Base-by-base conservation (phyloP, 305 asterid genomes). In the Fraxinus sp. region DNA sequence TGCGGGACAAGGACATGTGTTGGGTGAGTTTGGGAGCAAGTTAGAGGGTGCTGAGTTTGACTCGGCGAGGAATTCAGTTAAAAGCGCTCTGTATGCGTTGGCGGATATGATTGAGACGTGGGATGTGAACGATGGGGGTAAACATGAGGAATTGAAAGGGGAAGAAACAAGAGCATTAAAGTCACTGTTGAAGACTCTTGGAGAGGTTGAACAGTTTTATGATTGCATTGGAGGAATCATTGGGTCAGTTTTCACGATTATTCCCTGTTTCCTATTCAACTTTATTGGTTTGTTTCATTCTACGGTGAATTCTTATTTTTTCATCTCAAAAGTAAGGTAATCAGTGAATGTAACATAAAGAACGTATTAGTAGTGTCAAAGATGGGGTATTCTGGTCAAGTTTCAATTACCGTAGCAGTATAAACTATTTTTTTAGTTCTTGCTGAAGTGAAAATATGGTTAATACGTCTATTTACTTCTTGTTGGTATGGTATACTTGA, bases 191-290 rank as follows among this genome's bases (percentile, higher is more conserved):
- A 93, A 90, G 87, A 90, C 89, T 88, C 94, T 96, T 30, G 93
- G 90, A 55, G 97, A 96, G 71, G 91, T 93, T 35, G 99, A 96
- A 87, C 90, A 86, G 82, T 94, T 96, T 86, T 96, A 94, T 86
- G 96, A 96, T 78, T 94, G 97, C 87, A 93, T 96, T 84, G 98
- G 99, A 81, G 99, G 99, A 81, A 92, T 93, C 77, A 90, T 96
- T 57, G 99, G 99, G 98, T 96, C 80, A 89, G 97, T 84, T 62
- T 68, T 84, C 59, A 59, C 78, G 80, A 84, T 80, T 78, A 24
- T 76, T 14, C 83, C 79, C 80, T 76, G n/a, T 85, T 68, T 73
- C 77, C 36, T 73, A 16, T 14, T 57, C 18, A 41, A 30, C 49
- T 49, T 68, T 55, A n/a, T 55, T 55, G 26, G 66, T 6, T 55